Evolutionary conservation across 305 asterid genomes (phyloP).

Genomic region (Fraxinus dipetala): DNA sequence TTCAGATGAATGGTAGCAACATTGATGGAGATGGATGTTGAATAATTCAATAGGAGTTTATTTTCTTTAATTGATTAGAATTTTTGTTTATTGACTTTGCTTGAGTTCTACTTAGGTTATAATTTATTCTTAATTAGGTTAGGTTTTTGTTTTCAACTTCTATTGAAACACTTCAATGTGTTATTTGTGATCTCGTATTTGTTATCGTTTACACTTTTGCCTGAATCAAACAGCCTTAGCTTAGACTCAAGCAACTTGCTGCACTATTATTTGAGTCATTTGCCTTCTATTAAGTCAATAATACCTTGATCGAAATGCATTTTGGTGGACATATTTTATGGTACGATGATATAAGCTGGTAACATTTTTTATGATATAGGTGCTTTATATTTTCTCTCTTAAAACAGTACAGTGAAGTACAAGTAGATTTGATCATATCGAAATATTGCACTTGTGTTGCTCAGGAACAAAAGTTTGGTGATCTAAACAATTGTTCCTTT

Average conservation of each 20-base stretch:
- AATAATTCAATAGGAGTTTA: background rate
- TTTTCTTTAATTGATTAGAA: background rate
- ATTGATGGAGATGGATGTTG: background rate
- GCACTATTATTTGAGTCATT: background rate
- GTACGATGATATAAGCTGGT: background rate
- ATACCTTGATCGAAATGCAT: background rate
- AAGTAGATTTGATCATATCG: background rate
- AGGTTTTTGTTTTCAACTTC: background rate
- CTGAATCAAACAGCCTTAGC: background rate
- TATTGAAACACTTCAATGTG: background rate
- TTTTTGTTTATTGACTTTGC: background rate
- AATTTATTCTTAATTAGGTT: background rate
- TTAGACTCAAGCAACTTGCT: background rate
- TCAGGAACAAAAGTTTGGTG: background rate
- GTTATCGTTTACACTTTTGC: background rate
- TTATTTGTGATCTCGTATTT: background rate
- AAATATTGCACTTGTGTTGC: background rate
- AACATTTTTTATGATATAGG: background rate
- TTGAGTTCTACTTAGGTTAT: background rate
- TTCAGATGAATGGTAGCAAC: background rate
- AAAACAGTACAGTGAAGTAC: background rate
- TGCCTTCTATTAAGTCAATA: background rate
- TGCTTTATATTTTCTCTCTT: background rate
- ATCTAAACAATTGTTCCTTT: background rate
- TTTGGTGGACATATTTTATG: background rate